Evolutionary conservation across 768 basidiomycete species (phyloP).

Genomic region (Xerocomus brunneocitrinus): DNA sequence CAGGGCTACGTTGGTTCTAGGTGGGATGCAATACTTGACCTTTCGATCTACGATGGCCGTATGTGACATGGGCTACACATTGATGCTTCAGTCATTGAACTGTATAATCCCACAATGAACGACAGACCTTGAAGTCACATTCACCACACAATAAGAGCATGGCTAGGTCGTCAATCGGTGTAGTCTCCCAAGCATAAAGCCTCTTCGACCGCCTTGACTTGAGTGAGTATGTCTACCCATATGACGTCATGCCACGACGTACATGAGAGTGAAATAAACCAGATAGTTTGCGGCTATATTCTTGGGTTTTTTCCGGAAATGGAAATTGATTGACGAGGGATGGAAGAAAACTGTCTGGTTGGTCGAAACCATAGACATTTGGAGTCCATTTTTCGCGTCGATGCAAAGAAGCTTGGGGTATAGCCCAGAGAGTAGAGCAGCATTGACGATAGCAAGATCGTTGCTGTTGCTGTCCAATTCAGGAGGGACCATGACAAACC

Average conservation of each 20-base stretch:
- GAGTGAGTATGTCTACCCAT: slow-evolving; percentile 3
- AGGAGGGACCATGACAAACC: slow-evolving; percentile 70
- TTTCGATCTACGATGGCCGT: slow-evolving; percentile 81
- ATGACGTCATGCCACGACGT: slow-evolving; percentile 15
- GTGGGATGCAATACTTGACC: slow-evolving; percentile 62
- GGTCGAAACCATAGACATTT: slow-evolving; percentile 77
- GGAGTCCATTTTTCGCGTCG: slow-evolving; percentile 49
- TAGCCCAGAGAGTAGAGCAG: slow-evolving; percentile 78
- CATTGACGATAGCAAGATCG: slow-evolving; percentile 66
- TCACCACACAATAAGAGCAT: slow-evolving; percentile 87
- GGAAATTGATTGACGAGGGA: slow-evolving; percentile 89
- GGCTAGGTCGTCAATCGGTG: slow-evolving; percentile 80
- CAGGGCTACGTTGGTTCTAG: slow-evolving; percentile 74
- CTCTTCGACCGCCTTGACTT: slow-evolving; percentile 82
- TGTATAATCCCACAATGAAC: background rate
- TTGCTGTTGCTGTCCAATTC: slow-evolving; percentile 66
- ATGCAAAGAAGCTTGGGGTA: slow-evolving; percentile 86
- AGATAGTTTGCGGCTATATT: slow-evolving; percentile 77
- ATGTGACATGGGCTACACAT: slow-evolving; percentile 60
- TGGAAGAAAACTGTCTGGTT: slow-evolving; percentile 78
- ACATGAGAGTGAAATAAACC: slow-evolving; percentile 88
- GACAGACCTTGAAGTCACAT: slow-evolving; percentile 74
- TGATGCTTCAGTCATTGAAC: slow-evolving; percentile 3
- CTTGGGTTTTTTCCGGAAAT: slow-evolving; percentile 62
- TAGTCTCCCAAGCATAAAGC: slow-evolving; percentile 90